Conservation (phyloP, 371 early-diverging fungal species). For the Blastocladiella emersonii region DNA sequence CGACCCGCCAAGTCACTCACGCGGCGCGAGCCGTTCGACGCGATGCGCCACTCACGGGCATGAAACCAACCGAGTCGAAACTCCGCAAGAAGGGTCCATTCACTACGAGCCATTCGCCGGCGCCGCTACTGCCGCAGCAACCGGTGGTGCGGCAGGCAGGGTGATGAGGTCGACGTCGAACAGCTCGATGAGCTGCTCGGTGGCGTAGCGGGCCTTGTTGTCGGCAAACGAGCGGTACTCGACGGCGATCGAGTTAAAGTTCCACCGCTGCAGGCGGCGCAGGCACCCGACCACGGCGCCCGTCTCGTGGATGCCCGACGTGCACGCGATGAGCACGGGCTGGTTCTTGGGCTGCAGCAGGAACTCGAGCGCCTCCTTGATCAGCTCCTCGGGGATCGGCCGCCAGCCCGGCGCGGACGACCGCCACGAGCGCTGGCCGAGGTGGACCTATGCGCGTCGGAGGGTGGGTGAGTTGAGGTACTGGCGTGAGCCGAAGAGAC, state of each 20-base stretch:
- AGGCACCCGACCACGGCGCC: constrained; percentile 82
- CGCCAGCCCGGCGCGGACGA: constrained; percentile 43
- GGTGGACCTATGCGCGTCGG: background rate
- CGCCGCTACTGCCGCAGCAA: no score
- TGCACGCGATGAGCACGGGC: constrained; percentile 81
- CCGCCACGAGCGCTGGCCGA: background rate
- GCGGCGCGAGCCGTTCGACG: no score
- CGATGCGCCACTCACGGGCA: no score
- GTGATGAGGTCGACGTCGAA: constrained; percentile 89
- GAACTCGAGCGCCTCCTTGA: constrained; percentile 81
- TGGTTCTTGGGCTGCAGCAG: constrained; percentile 49
- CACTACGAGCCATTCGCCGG: no score
- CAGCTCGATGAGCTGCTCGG: constrained; percentile 88
- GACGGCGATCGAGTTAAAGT: constrained; percentile 85
- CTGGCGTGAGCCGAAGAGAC: no score
- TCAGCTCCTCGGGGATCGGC: constrained; percentile 83
- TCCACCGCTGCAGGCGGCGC: constrained; percentile 85
- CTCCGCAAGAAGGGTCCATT: no score
- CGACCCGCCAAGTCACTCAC: no score
- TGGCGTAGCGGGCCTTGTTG: constrained; percentile 65
- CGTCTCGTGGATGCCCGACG: constrained; percentile 67
- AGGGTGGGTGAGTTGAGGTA: no score
- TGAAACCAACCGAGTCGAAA: no score
- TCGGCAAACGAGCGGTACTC: constrained; percentile 88
- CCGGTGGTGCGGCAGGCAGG: no score